Evolutionary conservation across 176 grass and related monocot species (phyloP), one percentile per base, ranked within the genome.

Genomic region (Poa pratensis): DNA sequence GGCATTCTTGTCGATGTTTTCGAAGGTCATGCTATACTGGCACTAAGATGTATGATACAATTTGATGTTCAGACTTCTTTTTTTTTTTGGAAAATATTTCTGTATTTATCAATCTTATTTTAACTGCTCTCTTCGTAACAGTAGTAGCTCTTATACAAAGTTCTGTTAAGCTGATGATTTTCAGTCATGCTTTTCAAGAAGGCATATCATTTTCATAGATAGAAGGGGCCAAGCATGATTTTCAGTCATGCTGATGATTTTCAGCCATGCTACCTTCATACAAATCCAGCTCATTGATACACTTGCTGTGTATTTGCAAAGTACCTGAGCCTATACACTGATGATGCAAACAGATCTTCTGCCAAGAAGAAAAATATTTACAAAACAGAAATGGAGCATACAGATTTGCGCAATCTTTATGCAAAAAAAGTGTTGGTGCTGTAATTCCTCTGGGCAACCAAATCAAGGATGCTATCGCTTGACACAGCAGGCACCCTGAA

Each of bases 1-100:
- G 34, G 14, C 54, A 52, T 72, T 83, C 28, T 23, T 92, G 70
- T 61, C 28, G 52, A 77, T 15, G 81, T 75, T 86, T 89, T 79
- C 39, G 10, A 69, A 78, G 74, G 55, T 28, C 74, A 13, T 62
- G 20, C 32, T 78, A 75, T 61, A 71, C 63, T 71, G 63, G 40
- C 16, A 88, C 63, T 69, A 83, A 49, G 20, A 72, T 72, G 37
- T 59, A 86, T 61, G 65, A 86, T 65, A 62, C 65, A 71, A 16
- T 35, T 86, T 79, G 11, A 70, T 79, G 62, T 61, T 61, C 70
- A 53, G 35, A 83, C 17, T 75, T 73, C 24, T 73, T 46, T 72
- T 46, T 72, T 72, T 7, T 26, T 28, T 73, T 49, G 70, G 24
- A 26, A 48, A 48, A 50, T 43, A 54, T 32, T 70, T 53, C 2